phyloP scores from a whole-genome alignment of 1,284 basidiomycete genomes.

The Trametes polyzona region DNA sequence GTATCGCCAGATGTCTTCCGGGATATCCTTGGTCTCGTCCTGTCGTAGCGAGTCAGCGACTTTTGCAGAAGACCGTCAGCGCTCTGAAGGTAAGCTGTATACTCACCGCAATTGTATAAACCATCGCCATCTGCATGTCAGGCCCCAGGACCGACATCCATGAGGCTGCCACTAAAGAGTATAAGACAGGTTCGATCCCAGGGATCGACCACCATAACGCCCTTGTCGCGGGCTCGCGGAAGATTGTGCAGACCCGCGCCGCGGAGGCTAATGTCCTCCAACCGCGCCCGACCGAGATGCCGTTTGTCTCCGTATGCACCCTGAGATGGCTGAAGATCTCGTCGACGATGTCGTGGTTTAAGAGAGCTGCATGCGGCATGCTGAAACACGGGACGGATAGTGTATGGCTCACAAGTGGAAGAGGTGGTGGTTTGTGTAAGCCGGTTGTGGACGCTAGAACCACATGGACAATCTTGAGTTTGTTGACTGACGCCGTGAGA shows the following conservation, averaged over 20 bases:
- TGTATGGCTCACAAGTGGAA: too few relatives aligned
- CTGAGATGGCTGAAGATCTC: background rate
- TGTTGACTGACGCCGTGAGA: too few relatives aligned
- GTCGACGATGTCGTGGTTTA: background rate
- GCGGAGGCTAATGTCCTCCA: background rate
- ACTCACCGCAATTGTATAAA: background rate
- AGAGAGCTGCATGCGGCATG: background rate
- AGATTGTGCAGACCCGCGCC: background rate
- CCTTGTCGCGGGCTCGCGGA: background rate
- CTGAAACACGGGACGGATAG: background rate
- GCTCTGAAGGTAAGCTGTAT: background rate
- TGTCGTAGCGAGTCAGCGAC: background rate
- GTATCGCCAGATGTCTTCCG: background rate
- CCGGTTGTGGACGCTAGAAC: too few relatives aligned
- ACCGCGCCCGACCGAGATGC: background rate
- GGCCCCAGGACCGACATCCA: background rate
- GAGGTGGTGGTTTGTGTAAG: too few relatives aligned
- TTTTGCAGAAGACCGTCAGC: background rate
- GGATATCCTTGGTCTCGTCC: too few relatives aligned
- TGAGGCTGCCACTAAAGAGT: background rate
- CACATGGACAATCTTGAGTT: too few relatives aligned
- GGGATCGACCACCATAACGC: conserved; percentile 3
- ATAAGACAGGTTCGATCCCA: background rate
- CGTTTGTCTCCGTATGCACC: background rate
- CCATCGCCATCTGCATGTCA: background rate